These are phyloP conservation scores for Salix suchowensis DNA, from an alignment of 345 rosid species.

Conservation along the genomic window DNA sequence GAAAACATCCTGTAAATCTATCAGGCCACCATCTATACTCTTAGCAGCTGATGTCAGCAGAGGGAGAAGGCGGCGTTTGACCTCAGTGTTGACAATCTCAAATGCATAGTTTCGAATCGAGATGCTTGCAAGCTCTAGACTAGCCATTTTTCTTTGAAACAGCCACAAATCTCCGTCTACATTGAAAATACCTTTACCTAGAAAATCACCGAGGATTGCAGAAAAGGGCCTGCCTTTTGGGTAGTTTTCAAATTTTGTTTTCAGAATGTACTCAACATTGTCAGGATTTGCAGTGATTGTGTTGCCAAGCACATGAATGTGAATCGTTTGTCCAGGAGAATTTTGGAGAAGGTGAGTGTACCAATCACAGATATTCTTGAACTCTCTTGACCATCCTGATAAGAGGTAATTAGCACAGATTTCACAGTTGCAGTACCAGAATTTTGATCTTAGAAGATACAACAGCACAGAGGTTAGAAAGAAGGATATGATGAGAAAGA, in stretches of 20 bases:
- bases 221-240: conserved; percentile 84
- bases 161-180: conserved; percentile 71
- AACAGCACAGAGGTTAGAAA: conserved; percentile 17
- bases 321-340: conserved; percentile 58
- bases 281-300: conserved; percentile 58
- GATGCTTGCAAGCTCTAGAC: conserved; percentile 45
- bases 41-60: conserved; percentile 29
- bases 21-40: not conserved
- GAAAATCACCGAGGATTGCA: conserved; percentile 60
- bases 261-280: conserved; percentile 71
- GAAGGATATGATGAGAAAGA: conserved; percentile 14
- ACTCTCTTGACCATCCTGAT: conserved; percentile 49
- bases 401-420: conserved; percentile 55
- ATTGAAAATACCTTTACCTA: conserved; percentile 77
- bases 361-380: conserved; percentile 69
- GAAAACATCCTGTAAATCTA: conserved; percentile 62
- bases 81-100: conserved; percentile 47
- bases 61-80: conserved; percentile 45
- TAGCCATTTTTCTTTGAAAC: conserved; percentile 64
- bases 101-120: conserved; percentile 50
- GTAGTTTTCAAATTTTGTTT: conserved; percentile 59
- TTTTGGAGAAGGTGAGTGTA: conserved; percentile 56
- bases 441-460: conserved; percentile 23
- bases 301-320: conserved; percentile 63
- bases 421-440: conserved; percentile 58